Evolutionary conservation across 352 stramenopile species (phyloP).

Genomic region (Aphanomyces cochlioides): DNA sequence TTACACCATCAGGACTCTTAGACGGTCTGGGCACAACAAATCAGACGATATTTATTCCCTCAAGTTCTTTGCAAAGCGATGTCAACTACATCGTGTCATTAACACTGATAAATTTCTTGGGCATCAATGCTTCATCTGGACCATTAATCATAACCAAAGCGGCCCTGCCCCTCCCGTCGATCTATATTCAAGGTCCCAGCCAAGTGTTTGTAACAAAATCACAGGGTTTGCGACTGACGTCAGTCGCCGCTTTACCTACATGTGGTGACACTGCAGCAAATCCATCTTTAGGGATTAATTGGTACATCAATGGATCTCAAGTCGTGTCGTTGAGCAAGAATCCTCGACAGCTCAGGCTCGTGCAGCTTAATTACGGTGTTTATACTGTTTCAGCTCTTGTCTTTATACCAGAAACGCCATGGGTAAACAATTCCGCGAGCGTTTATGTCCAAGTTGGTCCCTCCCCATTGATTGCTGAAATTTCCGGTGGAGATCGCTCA

Average conservation of each 20-base stretch:
- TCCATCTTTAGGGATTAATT: background rate
- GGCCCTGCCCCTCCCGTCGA: background rate
- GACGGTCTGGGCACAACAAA: background rate
- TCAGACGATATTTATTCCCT: background rate
- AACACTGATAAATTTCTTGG: slow-evolving; percentile 6
- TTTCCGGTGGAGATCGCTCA: background rate
- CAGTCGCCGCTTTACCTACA: background rate
- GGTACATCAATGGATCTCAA: background rate
- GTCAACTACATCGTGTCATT: background rate
- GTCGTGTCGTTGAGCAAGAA: slow-evolving; percentile 11
- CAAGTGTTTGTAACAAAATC: background rate
- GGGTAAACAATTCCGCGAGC: slow-evolving; percentile 8
- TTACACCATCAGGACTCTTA: background rate
- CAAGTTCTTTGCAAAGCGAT: background rate
- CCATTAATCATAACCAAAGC: background rate
- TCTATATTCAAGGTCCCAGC: slow-evolving; percentile 10
- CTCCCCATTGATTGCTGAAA: background rate
- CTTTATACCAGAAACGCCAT: background rate
- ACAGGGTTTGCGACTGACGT: background rate
- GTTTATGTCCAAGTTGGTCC: background rate
- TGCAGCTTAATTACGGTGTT: background rate
- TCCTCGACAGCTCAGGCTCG: background rate
- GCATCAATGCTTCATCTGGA: slow-evolving; percentile 10
- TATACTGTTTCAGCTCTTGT: background rate
- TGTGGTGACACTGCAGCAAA: slow-evolving; percentile 13